These are phyloP conservation scores for Chaetomium cochliodes DNA, from an alignment of 495 filamentous ascomycete genomes.

Conservation along the genomic window DNA sequence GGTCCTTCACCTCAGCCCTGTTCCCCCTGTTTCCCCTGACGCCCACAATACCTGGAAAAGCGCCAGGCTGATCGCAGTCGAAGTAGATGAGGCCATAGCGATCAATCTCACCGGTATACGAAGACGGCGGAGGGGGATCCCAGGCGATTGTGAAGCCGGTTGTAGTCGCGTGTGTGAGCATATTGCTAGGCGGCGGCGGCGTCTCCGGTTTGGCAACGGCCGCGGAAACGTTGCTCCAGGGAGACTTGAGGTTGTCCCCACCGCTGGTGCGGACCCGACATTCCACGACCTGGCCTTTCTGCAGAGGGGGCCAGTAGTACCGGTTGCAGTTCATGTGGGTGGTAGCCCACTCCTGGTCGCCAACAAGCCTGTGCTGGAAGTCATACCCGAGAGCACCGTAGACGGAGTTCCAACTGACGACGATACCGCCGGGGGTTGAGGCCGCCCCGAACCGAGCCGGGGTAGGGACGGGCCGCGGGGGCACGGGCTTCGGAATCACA, in stretches of 20 bases:
- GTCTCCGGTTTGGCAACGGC: slow-evolving; percentile 24
- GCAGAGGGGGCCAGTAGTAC: slow-evolving; percentile 14
- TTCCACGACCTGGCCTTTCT: slow-evolving; percentile 11
- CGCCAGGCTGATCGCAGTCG: slow-evolving; percentile 21
- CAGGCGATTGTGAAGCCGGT: slow-evolving; percentile 20
- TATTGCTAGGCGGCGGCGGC: slow-evolving; percentile 18
- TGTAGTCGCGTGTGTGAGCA: slow-evolving; percentile 18
- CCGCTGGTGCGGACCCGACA: slow-evolving; percentile 26
- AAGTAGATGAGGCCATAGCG: slow-evolving; percentile 21
- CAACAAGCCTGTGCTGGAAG: slow-evolving; percentile 15
- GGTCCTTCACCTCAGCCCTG: slow-evolving; percentile 8
- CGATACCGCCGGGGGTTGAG: slow-evolving; percentile 20
- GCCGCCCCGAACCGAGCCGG: slow-evolving; percentile 19
- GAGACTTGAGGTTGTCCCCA: slow-evolving; percentile 21
- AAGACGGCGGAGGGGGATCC: slow-evolving; percentile 8
- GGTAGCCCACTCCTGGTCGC: not conserved
- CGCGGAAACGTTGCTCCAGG: slow-evolving; percentile 20
- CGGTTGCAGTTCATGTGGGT: slow-evolving; percentile 5
- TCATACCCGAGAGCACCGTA: slow-evolving; percentile 35
- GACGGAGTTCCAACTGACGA: slow-evolving; percentile 28
- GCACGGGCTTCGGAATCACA: slow-evolving; percentile 21
- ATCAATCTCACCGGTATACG: slow-evolving; percentile 17
- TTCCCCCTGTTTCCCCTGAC: slow-evolving; percentile 4
- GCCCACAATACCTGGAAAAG: slow-evolving; percentile 14
- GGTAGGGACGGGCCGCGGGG: slow-evolving; percentile 18